phyloP scores from a whole-genome alignment of 2,329 filamentous ascomycete species.

The Onygena corvina region DNA sequence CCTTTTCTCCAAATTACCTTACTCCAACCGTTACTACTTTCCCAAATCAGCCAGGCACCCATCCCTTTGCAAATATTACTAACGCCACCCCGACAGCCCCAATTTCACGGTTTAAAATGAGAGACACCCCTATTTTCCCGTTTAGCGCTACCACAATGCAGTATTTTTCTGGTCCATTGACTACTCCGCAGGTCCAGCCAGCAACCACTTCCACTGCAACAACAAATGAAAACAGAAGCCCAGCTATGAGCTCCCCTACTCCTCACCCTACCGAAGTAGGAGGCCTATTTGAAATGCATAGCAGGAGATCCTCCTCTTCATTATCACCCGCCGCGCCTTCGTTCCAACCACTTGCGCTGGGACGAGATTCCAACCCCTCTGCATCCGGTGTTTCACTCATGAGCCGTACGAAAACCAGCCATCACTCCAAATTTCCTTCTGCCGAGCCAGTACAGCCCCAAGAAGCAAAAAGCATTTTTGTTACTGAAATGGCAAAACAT shows the following conservation, averaged over 20 bases:
- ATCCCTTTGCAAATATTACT: too few species aligned
- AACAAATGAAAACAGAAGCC: slow-evolving; percentile 7
- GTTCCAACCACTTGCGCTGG: background rate
- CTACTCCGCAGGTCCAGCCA: background rate
- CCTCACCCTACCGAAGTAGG: background rate
- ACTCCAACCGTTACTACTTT: too few species aligned
- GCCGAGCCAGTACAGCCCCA: background rate
- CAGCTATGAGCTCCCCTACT: background rate
- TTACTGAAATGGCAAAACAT: slow-evolving; percentile 9
- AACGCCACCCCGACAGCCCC: background rate
- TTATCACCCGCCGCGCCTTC: slow-evolving; percentile 3
- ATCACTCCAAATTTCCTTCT: slow-evolving; percentile 3
- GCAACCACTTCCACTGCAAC: background rate
- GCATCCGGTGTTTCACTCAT: background rate
- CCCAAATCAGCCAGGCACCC: too few species aligned
- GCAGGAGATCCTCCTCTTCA: background rate
- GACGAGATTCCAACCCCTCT: background rate
- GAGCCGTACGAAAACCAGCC: background rate
- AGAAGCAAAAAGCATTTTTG: slow-evolving; percentile 3
- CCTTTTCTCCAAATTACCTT: too few species aligned
- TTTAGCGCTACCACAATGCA: slow-evolving; percentile 15
- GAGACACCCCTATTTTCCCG: slow-evolving; percentile 12
- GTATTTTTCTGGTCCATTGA: slow-evolving; percentile 9
- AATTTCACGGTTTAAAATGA: slow-evolving; percentile 10
- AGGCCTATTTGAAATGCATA: background rate